Evolutionary conservation across 306 rosid species (phyloP).

Genomic region (Crataegus laevigata): DNA sequence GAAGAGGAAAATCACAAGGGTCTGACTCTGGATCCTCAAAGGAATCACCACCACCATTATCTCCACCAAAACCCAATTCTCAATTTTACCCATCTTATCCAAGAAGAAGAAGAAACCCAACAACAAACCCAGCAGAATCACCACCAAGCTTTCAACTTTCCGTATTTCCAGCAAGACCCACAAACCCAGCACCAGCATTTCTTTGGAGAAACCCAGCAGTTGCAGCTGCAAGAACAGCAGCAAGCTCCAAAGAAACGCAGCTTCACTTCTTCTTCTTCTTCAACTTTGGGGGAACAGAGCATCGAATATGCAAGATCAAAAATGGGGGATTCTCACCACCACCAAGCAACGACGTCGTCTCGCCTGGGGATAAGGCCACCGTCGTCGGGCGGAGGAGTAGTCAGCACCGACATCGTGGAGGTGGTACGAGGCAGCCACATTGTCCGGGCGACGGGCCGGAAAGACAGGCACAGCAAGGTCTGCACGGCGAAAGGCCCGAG

Average conservation of each 20-base stretch:
- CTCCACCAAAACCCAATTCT: constrained; percentile 19
- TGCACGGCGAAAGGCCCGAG: constrained; percentile 87
- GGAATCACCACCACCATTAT: constrained; percentile 25
- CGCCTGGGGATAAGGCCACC: constrained; percentile 31
- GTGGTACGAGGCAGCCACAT: constrained; percentile 87
- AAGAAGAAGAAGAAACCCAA: constrained; percentile 5
- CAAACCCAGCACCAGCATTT: constrained; percentile 4
- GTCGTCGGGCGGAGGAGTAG: background rate
- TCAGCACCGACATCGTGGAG: constrained; percentile 68
- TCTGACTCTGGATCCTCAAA: constrained; percentile 86
- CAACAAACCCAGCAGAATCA: constrained; percentile 14
- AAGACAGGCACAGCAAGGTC: constrained; percentile 91
- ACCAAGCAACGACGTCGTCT: constrained; percentile 24
- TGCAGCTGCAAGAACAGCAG: constrained; percentile 1
- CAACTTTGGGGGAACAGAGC: constrained; percentile 13
- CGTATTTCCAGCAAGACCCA: constrained; percentile 21
- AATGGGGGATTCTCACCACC: constrained; percentile 46
- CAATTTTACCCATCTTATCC: constrained; percentile 17
- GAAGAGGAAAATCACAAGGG: constrained; percentile 48
- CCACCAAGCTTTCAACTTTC: constrained; percentile 14
- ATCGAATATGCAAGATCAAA: constrained; percentile 62
- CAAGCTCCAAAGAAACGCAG: constrained; percentile 25
- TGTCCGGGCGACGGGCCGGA: constrained; percentile 71
- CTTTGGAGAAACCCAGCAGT: background rate
- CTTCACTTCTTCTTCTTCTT: constrained; percentile 15